Conservation (phyloP, 257 asterid genomes). For the Przewalskia tangutica region DNA sequence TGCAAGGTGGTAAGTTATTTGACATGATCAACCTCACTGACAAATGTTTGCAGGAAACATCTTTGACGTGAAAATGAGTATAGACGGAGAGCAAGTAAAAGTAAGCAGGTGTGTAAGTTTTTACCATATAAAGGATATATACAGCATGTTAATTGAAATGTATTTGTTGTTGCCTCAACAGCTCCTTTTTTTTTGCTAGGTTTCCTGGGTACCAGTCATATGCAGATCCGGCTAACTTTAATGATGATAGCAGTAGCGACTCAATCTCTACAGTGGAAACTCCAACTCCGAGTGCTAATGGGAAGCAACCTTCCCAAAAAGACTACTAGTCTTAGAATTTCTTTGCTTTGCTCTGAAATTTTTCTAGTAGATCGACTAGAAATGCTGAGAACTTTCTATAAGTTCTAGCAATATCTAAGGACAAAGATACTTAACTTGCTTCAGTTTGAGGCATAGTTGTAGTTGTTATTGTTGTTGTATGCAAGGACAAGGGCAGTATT, state of each 20-base stretch:
- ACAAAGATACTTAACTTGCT: background rate
- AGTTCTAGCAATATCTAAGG: background rate
- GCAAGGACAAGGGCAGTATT: background rate
- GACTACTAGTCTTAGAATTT: background rate
- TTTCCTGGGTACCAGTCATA: constrained; percentile 12
- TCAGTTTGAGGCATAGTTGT: background rate
- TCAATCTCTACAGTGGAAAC: constrained; percentile 3
- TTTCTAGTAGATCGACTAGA: background rate
- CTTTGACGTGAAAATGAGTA: constrained; percentile 69
- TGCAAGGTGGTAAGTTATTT: background rate
- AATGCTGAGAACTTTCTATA: background rate
- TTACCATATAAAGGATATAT: background rate
- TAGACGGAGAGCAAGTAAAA: constrained; percentile 58
- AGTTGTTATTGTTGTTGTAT: background rate
- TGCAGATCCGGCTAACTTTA: constrained; percentile 13
- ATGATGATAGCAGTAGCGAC: constrained; percentile 1
- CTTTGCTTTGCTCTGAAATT: background rate
- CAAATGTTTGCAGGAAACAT: constrained; percentile 51
- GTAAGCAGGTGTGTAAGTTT: constrained; percentile 54
- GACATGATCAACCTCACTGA: background rate
- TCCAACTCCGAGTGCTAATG: constrained; percentile 2
- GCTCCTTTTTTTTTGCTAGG: background rate
- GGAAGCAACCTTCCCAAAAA: background rate
- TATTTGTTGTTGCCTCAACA: background rate
- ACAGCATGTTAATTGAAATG: background rate